phyloP scores from a whole-genome alignment of 306 rosid genomes.

The Vicia villosa region DNA sequence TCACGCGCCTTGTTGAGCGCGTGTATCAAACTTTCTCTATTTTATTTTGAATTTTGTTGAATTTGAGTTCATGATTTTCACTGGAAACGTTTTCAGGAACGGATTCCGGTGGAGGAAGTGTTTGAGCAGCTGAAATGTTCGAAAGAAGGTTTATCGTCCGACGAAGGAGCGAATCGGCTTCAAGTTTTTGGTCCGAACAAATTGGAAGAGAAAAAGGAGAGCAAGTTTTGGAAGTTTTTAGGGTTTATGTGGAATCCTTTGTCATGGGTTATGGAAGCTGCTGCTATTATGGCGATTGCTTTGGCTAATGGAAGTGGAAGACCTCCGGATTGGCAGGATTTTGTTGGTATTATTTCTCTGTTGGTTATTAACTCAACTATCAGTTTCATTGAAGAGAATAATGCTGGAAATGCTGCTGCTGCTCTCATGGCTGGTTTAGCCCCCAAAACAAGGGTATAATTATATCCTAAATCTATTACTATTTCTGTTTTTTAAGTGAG shows the following conservation, averaged over 20 bases:
- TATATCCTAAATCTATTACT: too few relatives aligned
- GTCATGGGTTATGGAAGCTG: slow-evolving; percentile 99
- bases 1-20: too few relatives aligned
- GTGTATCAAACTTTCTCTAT: neutral
- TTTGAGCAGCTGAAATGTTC: slow-evolving; percentile 66
- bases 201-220: slow-evolving; percentile 93
- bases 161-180: slow-evolving; percentile 85
- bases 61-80: neutral
- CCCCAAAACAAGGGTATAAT: slow-evolving; percentile 95
- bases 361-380: slow-evolving; percentile 86
- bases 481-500: too few relatives aligned
- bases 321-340: slow-evolving; percentile 98
- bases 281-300: slow-evolving; percentile 95
- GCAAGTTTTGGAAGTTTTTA: slow-evolving; percentile 82
- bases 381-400: slow-evolving; percentile 92
- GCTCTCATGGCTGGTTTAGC: slow-evolving; percentile 99
- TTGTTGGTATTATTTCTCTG: slow-evolving; percentile 75
- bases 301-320: slow-evolving; percentile 92
- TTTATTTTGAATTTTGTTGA: too few relatives aligned
- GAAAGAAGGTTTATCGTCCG: slow-evolving; percentile 68
- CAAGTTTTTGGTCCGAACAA: slow-evolving; percentile 41
- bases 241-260: slow-evolving; percentile 99
- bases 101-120: too few relatives aligned
- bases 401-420: slow-evolving; percentile 99
- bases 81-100: slow-evolving; percentile 35